phyloP scores from a whole-genome alignment of 2,329 filamentous ascomycete genomes.

The Microsporum ferrugineum region DNA sequence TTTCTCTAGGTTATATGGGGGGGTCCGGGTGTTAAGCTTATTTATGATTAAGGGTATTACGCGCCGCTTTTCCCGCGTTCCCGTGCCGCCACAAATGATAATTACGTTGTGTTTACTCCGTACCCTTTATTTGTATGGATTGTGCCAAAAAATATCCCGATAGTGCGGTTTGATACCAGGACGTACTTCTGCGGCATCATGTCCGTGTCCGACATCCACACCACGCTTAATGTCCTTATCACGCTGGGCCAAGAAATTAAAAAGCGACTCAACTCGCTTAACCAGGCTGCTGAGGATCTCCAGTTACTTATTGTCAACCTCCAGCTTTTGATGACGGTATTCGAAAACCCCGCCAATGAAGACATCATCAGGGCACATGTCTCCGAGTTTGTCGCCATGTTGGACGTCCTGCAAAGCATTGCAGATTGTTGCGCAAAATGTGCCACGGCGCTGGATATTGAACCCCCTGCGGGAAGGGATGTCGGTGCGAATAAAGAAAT shows the following conservation, averaged over 20 bases:
- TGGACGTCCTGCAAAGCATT: constrained; percentile 4
- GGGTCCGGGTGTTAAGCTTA: too few species aligned
- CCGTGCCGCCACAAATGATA: too few species aligned
- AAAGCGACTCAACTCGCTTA: constrained; percentile 4
- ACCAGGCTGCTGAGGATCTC: constrained; percentile 5
- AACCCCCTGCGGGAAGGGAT: neutral
- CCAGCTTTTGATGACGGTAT: neutral
- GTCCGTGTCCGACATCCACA: neutral
- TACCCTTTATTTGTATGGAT: too few species aligned
- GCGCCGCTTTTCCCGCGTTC: too few species aligned
- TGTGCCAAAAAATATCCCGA: too few species aligned
- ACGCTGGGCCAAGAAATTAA: constrained; percentile 5
- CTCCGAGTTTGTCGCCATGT: neutral
- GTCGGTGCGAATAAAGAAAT: neutral
- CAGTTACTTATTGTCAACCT: constrained; percentile 2
- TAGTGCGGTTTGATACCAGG: too few species aligned
- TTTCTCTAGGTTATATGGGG: too few species aligned
- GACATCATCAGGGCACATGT: neutral
- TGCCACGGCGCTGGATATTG: neutral
- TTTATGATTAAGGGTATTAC: too few species aligned
- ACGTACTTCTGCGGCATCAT: neutral
- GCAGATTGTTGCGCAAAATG: constrained; percentile 2
- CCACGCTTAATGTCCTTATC: constrained; percentile 4
- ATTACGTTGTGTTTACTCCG: too few species aligned
- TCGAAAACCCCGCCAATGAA: constrained; percentile 3